phyloP scores from a whole-genome alignment of 192 early-diverging fungal genomes.

The Podila horticola region DNA sequence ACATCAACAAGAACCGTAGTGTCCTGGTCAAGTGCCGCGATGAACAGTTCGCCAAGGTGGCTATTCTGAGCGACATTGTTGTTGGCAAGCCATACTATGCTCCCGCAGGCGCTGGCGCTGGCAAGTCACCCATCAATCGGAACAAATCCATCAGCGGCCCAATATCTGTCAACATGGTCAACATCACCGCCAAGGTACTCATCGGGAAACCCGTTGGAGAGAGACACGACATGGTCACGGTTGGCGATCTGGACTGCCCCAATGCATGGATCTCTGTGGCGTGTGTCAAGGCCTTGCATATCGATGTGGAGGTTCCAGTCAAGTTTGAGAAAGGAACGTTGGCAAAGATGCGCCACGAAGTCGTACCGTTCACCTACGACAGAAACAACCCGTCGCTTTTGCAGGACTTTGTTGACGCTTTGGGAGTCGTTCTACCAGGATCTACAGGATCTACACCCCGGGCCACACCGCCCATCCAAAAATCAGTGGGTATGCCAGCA shows the following conservation, averaged over 20 bases:
- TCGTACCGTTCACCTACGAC: conserved; percentile 26
- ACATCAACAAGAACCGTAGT: conserved; percentile 47
- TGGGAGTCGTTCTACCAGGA: conserved; percentile 19
- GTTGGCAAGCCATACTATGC: conserved; percentile 29
- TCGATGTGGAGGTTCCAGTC: conserved; percentile 34
- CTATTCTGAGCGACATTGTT: conserved; percentile 29
- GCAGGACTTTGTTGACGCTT: conserved; percentile 20
- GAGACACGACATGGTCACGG: conserved; percentile 47
- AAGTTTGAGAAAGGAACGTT: conserved; percentile 52
- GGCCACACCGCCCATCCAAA: background rate
- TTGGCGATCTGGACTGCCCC: conserved; percentile 51
- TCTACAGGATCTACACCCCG: background rate
- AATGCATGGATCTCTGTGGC: conserved; percentile 52
- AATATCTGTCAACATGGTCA: conserved; percentile 21
- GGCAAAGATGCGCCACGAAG: conserved; percentile 39
- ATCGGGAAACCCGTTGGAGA: conserved; percentile 56
- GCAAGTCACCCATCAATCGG: background rate
- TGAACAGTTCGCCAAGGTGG: conserved; percentile 43
- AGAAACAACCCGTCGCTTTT: conserved; percentile 26
- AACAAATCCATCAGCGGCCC: background rate
- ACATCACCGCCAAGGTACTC: conserved; percentile 29
- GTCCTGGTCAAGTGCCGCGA: conserved; percentile 42
- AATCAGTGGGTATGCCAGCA: background rate
- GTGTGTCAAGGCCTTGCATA: conserved; percentile 20
- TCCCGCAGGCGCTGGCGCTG: background rate